Base-by-base conservation (phyloP, 106 monocot genomes). In the Gastrodia elata region DNA sequence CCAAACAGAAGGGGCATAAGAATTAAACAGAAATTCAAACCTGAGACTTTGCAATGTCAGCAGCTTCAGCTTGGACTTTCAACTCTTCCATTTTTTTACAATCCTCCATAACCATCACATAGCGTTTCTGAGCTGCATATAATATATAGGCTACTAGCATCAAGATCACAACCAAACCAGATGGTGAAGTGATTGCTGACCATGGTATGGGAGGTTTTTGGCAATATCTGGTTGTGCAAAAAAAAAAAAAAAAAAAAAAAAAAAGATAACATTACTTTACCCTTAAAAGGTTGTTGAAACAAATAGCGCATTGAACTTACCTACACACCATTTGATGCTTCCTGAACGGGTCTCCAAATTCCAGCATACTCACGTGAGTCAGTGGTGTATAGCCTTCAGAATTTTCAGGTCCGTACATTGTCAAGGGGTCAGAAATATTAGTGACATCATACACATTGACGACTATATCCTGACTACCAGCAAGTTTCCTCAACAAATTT, bases 11-110 rank as follows among this genome's bases (percentile, higher is more conserved):
- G 58, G 25, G 22, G 69, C 1, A 32, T 14, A 11, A 30, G 57
- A 26, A 58, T 34, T 11, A 39, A 28, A 42, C 65, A 18, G 68
- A 22, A 71, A 46, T 59, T 46, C 14, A 74, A 70, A 91, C 97
- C 97, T 98, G 93, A 79, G 97, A 93, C 83, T 98, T 98, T 58
- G 97, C 97, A 73, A 98, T 78, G 75, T 98, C 93, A 73, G 97
- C 97, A 68, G 93, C 92, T 81, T 93, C 97, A 74, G 97, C 97
- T 80, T 90, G 85, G 73, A 88, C 88, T 80, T 98, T 98, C 16
- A 98, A 80, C 73, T 88, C 97, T 77, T 88, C 90, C 93, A 98
- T 93, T 76, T 98, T 90, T 49, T 83, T 68, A 77, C 84, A 87
- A 74, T 91, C 91, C 79, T 91, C 91, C 73, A 78, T 85, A 11